Conservation (phyloP, 306 rosid species). For the Medicago lupulina region DNA sequence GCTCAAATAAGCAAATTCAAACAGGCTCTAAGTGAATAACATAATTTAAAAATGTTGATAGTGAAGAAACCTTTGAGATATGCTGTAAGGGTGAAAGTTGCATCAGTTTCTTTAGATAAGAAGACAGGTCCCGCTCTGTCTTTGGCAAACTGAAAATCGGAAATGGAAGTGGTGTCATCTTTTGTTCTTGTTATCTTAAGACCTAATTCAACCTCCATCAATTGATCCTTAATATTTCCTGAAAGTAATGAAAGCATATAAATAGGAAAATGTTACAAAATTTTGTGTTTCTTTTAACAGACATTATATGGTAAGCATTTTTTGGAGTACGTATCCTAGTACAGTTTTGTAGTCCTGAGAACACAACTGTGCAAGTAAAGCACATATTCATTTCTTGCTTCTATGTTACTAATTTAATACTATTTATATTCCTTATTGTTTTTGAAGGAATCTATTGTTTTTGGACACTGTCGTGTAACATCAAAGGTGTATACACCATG, state of each 20-base stretch:
- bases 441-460: conserved; percentile 35
- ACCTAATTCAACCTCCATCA: conserved; percentile 71
- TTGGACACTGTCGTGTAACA: conserved; percentile 17
- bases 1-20: not conserved
- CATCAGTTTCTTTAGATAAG: conserved; percentile 59
- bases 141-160: conserved; percentile 63
- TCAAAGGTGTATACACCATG: not conserved
- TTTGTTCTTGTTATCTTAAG: conserved; percentile 66
- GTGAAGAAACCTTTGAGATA: conserved; percentile 64
- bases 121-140: conserved; percentile 61
- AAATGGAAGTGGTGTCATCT: conserved; percentile 52
- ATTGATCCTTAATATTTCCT: conserved; percentile 23
- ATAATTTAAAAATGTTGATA: not conserved
- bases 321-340: not conserved
- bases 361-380: conserved; percentile 48
- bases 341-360: conserved; percentile 20
- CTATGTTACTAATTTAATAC: not conserved
- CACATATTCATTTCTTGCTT: conserved; percentile 68
- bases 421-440: not conserved
- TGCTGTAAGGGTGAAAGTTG: conserved; percentile 62
- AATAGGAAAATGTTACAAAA: conserved; percentile 3
- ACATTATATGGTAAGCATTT: not conserved
- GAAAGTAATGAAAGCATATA: not conserved
- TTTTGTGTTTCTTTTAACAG: conserved; percentile 2
- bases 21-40: not conserved